Base-by-base conservation (phyloP, 2,329 filamentous ascomycete species). In the Alternaria longipes region DNA sequence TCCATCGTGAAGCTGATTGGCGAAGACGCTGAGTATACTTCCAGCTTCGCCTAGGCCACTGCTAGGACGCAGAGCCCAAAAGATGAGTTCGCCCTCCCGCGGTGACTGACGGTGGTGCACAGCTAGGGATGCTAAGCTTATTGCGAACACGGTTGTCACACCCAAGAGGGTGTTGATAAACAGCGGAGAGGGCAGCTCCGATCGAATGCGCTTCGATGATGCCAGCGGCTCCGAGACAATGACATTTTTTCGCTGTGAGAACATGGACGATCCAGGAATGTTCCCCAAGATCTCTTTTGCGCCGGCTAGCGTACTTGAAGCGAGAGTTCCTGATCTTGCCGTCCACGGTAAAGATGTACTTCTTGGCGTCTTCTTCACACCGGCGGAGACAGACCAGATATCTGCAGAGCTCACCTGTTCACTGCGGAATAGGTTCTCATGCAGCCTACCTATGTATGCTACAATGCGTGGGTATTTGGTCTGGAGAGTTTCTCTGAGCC, bases 401-500 rank as follows among this genome's bases (percentile, higher is more conserved):
- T 72, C 56, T 36, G 63, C 60, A 24, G 73, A 47, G 5, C 62
- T 65, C 16, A 69, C 59, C 0, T 73, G 67, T 42, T 74, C 67
- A 4, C 67, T 58, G 1, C 66, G 52, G 14, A 78, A 62, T 9
- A 79, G 54, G 11, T 69, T 61, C 26, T 61, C 64, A 8, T 74
- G 76, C 54, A 82, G 58, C 22, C 76, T 74, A 24, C 70, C 68
- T n/a, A 79, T 71, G 54, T 82, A 84, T 8, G 60, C 67, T 5
- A 67, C 69, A 34, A 84, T 71, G 40, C 69, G 73, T 18, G 75
- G 75, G 62, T 80, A 82, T 59, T 87, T 85, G 22, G 76, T 78
- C 56, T 80, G 76, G 72, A 91, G 82, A 1, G 84, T 83, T 52
- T 87, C 84, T 59, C 82, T 81, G 5, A 91, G 78, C 89, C 89